Evolutionary conservation across 2,329 filamentous ascomycete species (phyloP), one percentile per base, ranked within the genome.

Genomic region (Fusarium sp.): DNA sequence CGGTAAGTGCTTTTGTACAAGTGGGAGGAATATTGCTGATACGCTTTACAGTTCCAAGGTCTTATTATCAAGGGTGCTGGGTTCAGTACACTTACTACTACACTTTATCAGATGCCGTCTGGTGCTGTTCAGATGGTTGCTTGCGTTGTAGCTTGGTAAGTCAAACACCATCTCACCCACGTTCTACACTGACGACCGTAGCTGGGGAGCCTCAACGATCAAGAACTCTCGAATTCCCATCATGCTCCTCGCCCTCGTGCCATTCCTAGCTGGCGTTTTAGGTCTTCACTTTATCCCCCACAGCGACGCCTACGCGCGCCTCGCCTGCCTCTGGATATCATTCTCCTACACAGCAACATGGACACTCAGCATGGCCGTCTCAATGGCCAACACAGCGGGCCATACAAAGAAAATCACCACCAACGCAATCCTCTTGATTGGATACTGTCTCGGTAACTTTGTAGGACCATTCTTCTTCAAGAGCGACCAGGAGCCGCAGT

Each of bases 381-480:
- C 71, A 8, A 72, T 70, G 27, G 71, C 70, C 15, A 73, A 73
- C 6, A 74, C 77, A 3, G 78, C 80, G 0, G 79, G 80, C 0
- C 78, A 82, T 29, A 82, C 80, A 0, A 82, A 82, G 46, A 80
- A 84, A 51, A 77, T 77, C 0, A 85, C 84, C 0, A 76, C 79
- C 3, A 85, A 85, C 22, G 77, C 85, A 2, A 76, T 84, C 15
- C 77, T 85, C 1, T 82, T 86, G 45, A 78, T 86, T 8, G 83
- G 83, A 0, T 88, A 79, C 49, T 79, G 77, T 30, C 46, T 73
- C 0, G 79, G 78, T 3, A 84, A 83, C 51, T 81, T 84, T 51
- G 77, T 83, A 7, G 81, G 76, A 0, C 82, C 82, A 0, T 77
- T 81, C 52, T 82, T 82, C 24, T 84, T 83, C 32, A 76, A 77